Conservation (phyloP, 257 asterid species). For the Nicotiana knightiana region DNA sequence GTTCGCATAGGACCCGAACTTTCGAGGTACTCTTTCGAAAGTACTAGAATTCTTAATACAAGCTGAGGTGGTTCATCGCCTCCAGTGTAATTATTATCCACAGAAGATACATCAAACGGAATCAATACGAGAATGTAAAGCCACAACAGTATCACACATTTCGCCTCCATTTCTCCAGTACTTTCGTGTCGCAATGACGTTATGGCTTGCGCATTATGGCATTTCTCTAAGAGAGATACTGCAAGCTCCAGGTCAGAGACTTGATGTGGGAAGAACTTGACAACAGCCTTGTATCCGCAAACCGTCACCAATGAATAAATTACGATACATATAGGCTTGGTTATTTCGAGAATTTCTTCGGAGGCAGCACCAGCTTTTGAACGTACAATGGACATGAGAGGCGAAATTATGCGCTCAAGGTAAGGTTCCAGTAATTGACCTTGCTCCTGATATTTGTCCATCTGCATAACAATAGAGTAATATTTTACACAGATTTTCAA, state of each 20-base stretch:
- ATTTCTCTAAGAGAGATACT: slow-evolving; percentile 70
- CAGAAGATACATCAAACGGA: slow-evolving; percentile 83
- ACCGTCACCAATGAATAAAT: slow-evolving; percentile 80
- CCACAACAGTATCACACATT: slow-evolving; percentile 79
- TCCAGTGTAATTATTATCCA: slow-evolving; percentile 25
- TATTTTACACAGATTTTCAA: no score
- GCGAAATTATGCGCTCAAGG: slow-evolving; percentile 71
- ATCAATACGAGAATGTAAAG: slow-evolving; percentile 80
- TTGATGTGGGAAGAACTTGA: slow-evolving; percentile 90
- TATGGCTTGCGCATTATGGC: slow-evolving; percentile 46
- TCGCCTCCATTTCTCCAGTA: slow-evolving; percentile 96
- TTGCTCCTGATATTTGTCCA: slow-evolving; percentile 95
- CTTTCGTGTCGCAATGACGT: slow-evolving; percentile 83
- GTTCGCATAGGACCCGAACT: slow-evolving; percentile 89
- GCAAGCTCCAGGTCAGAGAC: slow-evolving; percentile 95
- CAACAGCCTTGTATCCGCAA: slow-evolving; percentile 84
- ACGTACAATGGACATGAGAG: slow-evolving; percentile 75
- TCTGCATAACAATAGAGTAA: slow-evolving; percentile 28
- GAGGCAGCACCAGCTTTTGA: slow-evolving; percentile 56
- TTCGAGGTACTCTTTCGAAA: slow-evolving; percentile 72
- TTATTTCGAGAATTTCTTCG: slow-evolving; percentile 47
- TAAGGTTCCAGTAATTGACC: slow-evolving; percentile 90
- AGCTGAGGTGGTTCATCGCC: slow-evolving; percentile 62
- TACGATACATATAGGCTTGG: slow-evolving; percentile 70
- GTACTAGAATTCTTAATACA: slow-evolving; percentile 59